These are phyloP conservation scores for Tuber umbilicatum DNA, from an alignment of 495 filamentous ascomycete genomes.

Conservation along the genomic window DNA sequence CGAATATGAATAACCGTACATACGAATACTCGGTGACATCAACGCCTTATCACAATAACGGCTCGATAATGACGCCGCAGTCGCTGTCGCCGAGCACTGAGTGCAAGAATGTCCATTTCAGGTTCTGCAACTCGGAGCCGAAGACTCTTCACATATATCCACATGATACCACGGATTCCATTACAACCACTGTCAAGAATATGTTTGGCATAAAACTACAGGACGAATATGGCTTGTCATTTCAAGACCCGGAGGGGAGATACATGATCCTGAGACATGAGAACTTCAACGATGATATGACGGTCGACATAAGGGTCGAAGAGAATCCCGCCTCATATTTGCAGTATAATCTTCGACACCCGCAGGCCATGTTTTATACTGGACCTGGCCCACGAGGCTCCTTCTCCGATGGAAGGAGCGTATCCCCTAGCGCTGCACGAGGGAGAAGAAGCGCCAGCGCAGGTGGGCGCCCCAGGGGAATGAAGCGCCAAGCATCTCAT, in stretches of 20 bases:
- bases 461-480: constrained; percentile 29
- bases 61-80: constrained; percentile 40
- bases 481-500: constrained; percentile 37
- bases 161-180: constrained; percentile 91
- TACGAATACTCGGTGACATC: constrained; percentile 26
- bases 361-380: constrained; percentile 41
- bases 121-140: constrained; percentile 56
- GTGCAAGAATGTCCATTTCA: constrained; percentile 78
- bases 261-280: constrained; percentile 92
- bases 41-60: constrained; percentile 36
- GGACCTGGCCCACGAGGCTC: constrained; percentile 43
- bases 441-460: constrained; percentile 74
- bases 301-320: constrained; percentile 79
- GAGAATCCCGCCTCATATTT: constrained; percentile 48
- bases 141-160: constrained; percentile 87
- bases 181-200: constrained; percentile 93
- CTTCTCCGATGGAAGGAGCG: constrained; percentile 53
- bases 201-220: constrained; percentile 81
- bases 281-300: constrained; percentile 84
- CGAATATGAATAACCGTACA: constrained; percentile 27
- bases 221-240: constrained; percentile 67
- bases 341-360: constrained; percentile 34
- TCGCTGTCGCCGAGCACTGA: constrained; percentile 50
- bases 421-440: constrained; percentile 66
- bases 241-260: constrained; percentile 78